Evolutionary conservation across 2,329 filamentous ascomycete species (phyloP).

Genomic region (Drechslerella coelobrocha): DNA sequence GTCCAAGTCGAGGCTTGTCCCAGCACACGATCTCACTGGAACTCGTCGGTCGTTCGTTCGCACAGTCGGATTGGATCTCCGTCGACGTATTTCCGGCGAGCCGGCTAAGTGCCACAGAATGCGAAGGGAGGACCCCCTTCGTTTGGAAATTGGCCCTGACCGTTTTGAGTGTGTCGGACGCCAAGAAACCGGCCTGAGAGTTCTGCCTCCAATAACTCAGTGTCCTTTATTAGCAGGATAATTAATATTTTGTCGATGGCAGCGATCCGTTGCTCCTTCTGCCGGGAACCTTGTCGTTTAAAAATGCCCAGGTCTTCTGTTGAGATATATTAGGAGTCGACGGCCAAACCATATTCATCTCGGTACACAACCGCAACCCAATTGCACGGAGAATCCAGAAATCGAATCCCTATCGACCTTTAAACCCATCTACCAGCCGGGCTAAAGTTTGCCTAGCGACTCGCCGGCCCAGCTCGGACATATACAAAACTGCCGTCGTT

Average conservation of each 20-base stretch:
- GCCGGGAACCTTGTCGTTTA: neutral
- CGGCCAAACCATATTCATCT: conserved; percentile 13
- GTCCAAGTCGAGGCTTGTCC: too few species aligned
- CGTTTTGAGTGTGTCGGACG: conserved; percentile 40
- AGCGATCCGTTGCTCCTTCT: conserved; percentile 18
- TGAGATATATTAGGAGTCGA: conserved; percentile 16
- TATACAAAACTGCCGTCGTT: conserved; percentile 15
- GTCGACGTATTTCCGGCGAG: neutral
- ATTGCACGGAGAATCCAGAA: too few species aligned
- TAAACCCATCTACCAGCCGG: neutral
- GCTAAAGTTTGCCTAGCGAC: neutral
- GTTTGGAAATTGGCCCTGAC: conserved; percentile 47
- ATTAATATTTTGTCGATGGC: conserved; percentile 2
- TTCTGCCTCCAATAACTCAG: conserved; percentile 6
- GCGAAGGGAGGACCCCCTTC: conserved; percentile 14
- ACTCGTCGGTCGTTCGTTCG: too few species aligned
- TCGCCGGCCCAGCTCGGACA: conserved; percentile 30
- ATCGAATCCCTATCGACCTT: too few species aligned
- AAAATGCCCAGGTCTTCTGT: too few species aligned
- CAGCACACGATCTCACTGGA: too few species aligned
- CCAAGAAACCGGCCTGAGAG: conserved; percentile 23
- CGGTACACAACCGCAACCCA: too few species aligned
- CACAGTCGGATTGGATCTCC: neutral
- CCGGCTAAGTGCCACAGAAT: conserved; percentile 20
- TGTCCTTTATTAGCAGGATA: neutral